These are phyloP conservation scores for Suillus subalutaceus DNA, from an alignment of 768 basidiomycete genomes.

Conservation along the genomic window DNA sequence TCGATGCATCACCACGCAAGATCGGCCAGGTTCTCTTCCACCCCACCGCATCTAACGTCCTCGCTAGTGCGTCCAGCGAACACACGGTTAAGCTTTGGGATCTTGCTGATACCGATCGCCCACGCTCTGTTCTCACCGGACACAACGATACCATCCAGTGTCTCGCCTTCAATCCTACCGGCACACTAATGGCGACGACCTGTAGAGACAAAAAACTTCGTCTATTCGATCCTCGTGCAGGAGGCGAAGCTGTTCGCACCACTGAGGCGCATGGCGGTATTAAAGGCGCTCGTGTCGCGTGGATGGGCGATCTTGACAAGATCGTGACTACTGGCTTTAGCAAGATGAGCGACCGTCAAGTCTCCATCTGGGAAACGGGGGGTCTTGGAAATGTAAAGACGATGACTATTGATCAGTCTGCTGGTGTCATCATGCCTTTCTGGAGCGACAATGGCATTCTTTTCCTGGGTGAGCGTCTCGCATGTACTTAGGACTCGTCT, in stretches of 20 bases:
- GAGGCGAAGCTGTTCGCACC: constrained; percentile 78
- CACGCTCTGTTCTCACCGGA: constrained; percentile 62
- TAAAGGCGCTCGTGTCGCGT: constrained; percentile 86
- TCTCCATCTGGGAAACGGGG: constrained; percentile 87
- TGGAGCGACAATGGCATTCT: constrained; percentile 93
- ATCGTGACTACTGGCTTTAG: constrained; percentile 97
- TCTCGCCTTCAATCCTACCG: constrained; percentile 79
- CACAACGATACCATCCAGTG: constrained; percentile 91
- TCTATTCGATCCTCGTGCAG: constrained; percentile 87
- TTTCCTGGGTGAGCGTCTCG: constrained; percentile 58
- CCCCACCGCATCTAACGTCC: constrained; percentile 84
- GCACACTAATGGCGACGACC: constrained; percentile 84
- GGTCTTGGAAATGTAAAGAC: constrained; percentile 77
- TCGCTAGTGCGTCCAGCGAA: constrained; percentile 83
- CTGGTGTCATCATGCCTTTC: constrained; percentile 97
- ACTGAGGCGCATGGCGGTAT: constrained; percentile 91
- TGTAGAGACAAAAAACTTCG: constrained; percentile 92
- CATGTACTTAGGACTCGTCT: constrained; percentile 22
- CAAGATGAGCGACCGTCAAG: constrained; percentile 94
- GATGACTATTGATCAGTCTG: constrained; percentile 80
- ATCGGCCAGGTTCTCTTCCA: constrained; percentile 95
- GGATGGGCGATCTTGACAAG: constrained; percentile 89
- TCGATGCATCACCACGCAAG: constrained; percentile 83
- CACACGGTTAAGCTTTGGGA: constrained; percentile 93
- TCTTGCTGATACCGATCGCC: too few species aligned